A percentile compares a stretch with the other conserved stretches of the same genome.
phyloP scores from a whole-genome alignment of 2,329 filamentous ascomycete genomes.

The Fusarium bactridioides region DNA sequence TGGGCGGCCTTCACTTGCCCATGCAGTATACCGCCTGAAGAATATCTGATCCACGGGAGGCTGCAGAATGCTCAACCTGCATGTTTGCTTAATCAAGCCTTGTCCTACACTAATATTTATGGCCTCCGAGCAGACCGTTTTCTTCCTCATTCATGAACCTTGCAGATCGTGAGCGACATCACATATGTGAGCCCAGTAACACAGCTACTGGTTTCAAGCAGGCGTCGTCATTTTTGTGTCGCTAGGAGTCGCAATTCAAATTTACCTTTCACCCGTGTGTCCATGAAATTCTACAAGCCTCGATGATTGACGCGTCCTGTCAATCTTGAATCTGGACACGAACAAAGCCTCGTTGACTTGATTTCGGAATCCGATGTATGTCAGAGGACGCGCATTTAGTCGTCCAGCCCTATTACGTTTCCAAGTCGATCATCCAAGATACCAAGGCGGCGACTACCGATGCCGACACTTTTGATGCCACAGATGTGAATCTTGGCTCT shows the following conservation, averaged over 20 bases:
- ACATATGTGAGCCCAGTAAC: neutral
- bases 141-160: neutral
- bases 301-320: slow-evolving; percentile 12
- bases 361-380: slow-evolving; percentile 9
- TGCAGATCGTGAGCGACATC: neutral
- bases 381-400: neutral
- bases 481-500: slow-evolving; percentile 16
- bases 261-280: neutral
- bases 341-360: neutral
- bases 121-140: neutral
- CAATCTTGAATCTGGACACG: neutral
- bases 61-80: neutral
- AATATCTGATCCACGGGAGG: neutral
- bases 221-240: slow-evolving; percentile 1
- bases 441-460: slow-evolving; percentile 31
- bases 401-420: slow-evolving; percentile 10
- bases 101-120: neutral
- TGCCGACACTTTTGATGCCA: slow-evolving; percentile 11
- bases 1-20: neutral
- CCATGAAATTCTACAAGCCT: slow-evolving; percentile 12
- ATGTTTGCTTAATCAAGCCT: neutral
- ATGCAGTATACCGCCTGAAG: slow-evolving; percentile 9
- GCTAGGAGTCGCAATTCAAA: neutral
- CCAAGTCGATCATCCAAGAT: slow-evolving; percentile 17
- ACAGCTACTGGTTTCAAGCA: neutral